phyloP scores from a whole-genome alignment of 176 grass and related monocot genomes.

The Bonia amplexicaulis region DNA sequence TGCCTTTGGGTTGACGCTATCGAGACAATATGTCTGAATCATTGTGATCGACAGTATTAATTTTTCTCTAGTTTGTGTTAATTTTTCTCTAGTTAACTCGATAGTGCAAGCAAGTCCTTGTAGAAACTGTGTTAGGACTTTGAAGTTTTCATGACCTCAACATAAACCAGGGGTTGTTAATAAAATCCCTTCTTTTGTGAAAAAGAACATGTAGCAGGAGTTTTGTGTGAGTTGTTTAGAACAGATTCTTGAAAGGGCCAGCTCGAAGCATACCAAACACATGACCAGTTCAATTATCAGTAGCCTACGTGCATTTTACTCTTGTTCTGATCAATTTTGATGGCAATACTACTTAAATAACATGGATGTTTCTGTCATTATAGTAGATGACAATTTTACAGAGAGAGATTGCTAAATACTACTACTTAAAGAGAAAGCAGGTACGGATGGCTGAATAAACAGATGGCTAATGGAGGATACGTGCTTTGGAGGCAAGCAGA shows the following conservation, averaged over 20 bases:
- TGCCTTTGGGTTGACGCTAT: neutral
- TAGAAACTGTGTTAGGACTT: neutral
- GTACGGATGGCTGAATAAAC: slow-evolving; percentile 19
- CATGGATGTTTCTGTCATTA: neutral
- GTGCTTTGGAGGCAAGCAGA: slow-evolving; percentile 49
- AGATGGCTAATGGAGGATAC: slow-evolving; percentile 34
- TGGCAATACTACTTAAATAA: neutral
- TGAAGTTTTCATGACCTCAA: neutral
- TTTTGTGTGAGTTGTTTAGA: neutral
- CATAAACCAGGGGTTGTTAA: neutral
- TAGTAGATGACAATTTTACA: slow-evolving; percentile 20
- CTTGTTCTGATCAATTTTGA: neutral
- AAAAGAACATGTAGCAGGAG: neutral
- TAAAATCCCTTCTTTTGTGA: neutral
- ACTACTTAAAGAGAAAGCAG: slow-evolving; percentile 29
- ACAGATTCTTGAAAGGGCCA: neutral
- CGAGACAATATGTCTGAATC: neutral
- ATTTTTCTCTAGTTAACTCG: neutral
- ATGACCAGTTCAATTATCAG: neutral
- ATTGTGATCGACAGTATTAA: too few relatives aligned
- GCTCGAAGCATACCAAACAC: neutral
- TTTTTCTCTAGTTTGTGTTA: too few relatives aligned
- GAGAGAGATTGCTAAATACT: neutral
- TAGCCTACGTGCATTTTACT: neutral
- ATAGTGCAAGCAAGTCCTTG: neutral